Base-by-base conservation (phyloP, 345 rosid species). In the Aquilaria malaccensis region DNA sequence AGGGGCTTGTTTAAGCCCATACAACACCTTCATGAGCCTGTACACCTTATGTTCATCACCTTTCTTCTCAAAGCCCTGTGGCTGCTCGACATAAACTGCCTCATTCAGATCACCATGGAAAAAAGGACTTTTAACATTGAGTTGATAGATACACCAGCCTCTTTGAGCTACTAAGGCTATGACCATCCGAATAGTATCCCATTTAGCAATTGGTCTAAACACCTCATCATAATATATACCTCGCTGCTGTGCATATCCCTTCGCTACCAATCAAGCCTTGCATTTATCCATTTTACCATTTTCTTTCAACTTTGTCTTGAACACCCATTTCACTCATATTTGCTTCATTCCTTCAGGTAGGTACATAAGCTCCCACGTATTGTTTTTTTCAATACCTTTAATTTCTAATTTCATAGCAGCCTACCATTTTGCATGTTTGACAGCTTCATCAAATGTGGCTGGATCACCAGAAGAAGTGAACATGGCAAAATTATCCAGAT, bases 1-100 rank as follows among this genome's bases (percentile, higher is more conserved):
- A 22, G 22, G 0, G 22, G 22, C 22, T 22, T 22, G 22, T 22
- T 22, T 22, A 58, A 58, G 29, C 37, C 62, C n/a, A 0, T 58
- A 58, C 22, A 59, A 59, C 43, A 30, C 22, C 50, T 22, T 37
- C 13, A 9, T 45, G 15, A 33, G 14, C 33, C 12, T 59, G 30
- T 59, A 59, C 6, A 59, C 50, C 45, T 59, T 59, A 33, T 45
- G 13, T 33, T 56, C 59, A 30, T 56, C 59, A n/a, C 59, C 59
- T 30, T 22, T 56, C 22, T 45, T 56, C 10, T 7, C 51, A 61
- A 47, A 61, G 2, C 31, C n/a, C 4, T 9, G 22, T 11, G 55
- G 56, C 50, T 61, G 64, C 4, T 30, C 47, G 13, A 64, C 13
- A 48, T 14, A 64, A 12, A 45, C 22, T 22, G 22, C 22, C 22